Base-by-base conservation (phyloP, 768 basidiomycete species). In the Naematelia aurantialba region DNA sequence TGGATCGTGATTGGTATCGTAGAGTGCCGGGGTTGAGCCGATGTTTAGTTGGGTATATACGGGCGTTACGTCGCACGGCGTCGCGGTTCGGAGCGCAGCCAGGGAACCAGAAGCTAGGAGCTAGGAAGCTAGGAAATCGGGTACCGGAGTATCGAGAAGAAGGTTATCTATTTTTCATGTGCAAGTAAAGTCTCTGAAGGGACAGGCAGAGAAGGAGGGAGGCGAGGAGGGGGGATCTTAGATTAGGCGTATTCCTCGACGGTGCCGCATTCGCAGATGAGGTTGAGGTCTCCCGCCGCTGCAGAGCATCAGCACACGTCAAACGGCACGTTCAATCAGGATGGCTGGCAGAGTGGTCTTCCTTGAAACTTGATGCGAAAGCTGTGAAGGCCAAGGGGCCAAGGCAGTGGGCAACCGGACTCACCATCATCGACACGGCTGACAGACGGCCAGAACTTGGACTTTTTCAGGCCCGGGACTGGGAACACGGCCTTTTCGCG, bases 381-480 rank as follows among this genome's bases (percentile, higher is more conserved):
- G n/a, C n/a, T n/a, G n/a, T n/a, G n/a, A n/a, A n/a, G n/a, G n/a
- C n/a, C n/a, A n/a, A n/a, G n/a, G n/a, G n/a, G n/a, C n/a, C n/a
- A n/a, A n/a, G n/a, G n/a, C n/a, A n/a, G n/a, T 39, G 8, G 17
- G 13, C n/a, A 29, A n/a, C 47, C 11, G 8, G 45, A 78, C 86
- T 72, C 74, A 92, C 91, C 88, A 80, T 97, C 94, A 71, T 97
- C 93, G 52, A 99, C 84, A 48, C 94, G 83, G 3, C 89, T 87
- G 45, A 93, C 88, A 3, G 89, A 83, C 0, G 96, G 94, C 96
- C 96, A 99, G 80, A 97, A 94, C 79, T 99, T 99, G 81, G 84
- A 88, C 78, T 89, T 87, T 51, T 81, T 80, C 27, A 99, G 81
- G 81, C 85, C 89, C 12, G 87, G 82, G 61, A 91, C 76, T 22